A percentile compares a stretch with the other conserved stretches of the same genome.
phyloP scores from a whole-genome alignment of 495 filamentous ascomycete genomes.

The Bombardia bombarda region DNA sequence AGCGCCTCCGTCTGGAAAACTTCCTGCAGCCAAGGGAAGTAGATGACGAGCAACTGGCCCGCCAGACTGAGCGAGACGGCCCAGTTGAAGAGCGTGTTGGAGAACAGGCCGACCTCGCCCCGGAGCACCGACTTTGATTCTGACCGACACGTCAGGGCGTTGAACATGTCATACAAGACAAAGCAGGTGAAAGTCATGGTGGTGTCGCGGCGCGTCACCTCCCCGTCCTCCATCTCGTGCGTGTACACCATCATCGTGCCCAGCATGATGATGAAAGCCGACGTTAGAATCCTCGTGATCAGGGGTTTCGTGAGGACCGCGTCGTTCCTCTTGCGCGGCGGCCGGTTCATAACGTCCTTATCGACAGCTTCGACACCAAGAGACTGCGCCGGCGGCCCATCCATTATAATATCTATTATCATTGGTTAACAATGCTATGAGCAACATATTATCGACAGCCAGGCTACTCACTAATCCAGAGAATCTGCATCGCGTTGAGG shows the following conservation, averaged over 20 bases:
- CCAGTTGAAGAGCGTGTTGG: conserved; percentile 93
- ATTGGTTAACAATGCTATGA: conserved; percentile 4
- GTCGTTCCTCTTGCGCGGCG: conserved; percentile 75
- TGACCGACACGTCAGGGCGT: conserved; percentile 86
- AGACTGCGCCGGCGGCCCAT: conserved; percentile 94
- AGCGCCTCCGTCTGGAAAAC: conserved; percentile 94
- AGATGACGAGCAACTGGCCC: conserved; percentile 85
- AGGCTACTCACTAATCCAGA: conserved; percentile 95
- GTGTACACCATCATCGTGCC: conserved; percentile 89
- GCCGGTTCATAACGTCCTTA: conserved; percentile 85
- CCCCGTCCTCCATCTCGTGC: conserved; percentile 79
- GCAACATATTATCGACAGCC: conserved; percentile 15
- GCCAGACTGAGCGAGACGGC: conserved; percentile 75
- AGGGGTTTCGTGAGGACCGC: conserved; percentile 79
- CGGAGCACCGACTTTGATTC: conserved; percentile 81
- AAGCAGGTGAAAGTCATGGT: conserved; percentile 99
- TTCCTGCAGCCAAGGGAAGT: conserved; percentile 84
- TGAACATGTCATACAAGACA: conserved; percentile 98
- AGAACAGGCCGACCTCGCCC: conserved; percentile 74
- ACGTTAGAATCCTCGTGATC: conserved; percentile 77
- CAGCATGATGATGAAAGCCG: conserved; percentile 78
- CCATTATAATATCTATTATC: conserved; percentile 89
- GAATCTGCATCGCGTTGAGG: conserved; percentile 96
- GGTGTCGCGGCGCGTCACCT: conserved; percentile 85
- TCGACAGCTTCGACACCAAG: conserved; percentile 94